Evolutionary conservation across 805 yeast species (phyloP).

Genomic region (Candida verbasci): DNA sequence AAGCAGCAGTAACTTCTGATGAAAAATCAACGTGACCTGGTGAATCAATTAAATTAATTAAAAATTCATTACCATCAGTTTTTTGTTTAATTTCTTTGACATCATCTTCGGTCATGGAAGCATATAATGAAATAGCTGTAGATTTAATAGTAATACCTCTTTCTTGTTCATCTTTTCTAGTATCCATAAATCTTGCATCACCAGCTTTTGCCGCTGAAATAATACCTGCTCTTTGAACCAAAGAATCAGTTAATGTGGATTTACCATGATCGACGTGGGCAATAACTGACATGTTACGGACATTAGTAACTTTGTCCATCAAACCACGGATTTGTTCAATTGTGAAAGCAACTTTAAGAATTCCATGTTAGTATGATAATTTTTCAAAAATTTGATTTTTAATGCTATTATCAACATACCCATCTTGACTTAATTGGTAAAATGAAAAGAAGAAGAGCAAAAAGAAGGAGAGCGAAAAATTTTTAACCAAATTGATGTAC

Average conservation of each 20-base stretch:
- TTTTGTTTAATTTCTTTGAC: conserved; percentile 87
- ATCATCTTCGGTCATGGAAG: conserved; percentile 83
- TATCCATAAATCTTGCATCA: conserved; percentile 99
- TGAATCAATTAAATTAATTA: conserved; percentile 97
- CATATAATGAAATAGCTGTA: conserved; percentile 94
- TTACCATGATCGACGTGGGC: conserved; percentile 99
- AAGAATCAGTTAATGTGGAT: conserved; percentile 98
- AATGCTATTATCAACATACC: conserved; percentile 6
- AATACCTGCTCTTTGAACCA: conserved; percentile 99
- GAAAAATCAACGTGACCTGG: conserved; percentile 99
- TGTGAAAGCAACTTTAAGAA: conserved; percentile 44
- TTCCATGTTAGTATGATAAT: conserved; percentile 2
- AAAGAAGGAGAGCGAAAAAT: conserved; percentile 1
- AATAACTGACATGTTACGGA: conserved; percentile 99
- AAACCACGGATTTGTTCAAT: conserved; percentile 90
- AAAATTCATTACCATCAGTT: conserved; percentile 89
- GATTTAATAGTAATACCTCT: conserved; percentile 99
- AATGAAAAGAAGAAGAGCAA: conserved; percentile 8
- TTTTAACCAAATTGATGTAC: conserved; percentile 2
- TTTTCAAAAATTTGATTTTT: background rate
- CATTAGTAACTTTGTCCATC: conserved; percentile 99
- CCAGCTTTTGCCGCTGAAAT: conserved; percentile 99
- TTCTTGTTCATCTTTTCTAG: conserved; percentile 99
- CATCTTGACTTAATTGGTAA: conserved; percentile 8
- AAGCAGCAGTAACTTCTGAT: conserved; percentile 99